A percentile compares a stretch with the other conserved stretches of the same genome.
phyloP scores from a whole-genome alignment of 345 rosid genomes.

The Rubroshorea leprosula region DNA sequence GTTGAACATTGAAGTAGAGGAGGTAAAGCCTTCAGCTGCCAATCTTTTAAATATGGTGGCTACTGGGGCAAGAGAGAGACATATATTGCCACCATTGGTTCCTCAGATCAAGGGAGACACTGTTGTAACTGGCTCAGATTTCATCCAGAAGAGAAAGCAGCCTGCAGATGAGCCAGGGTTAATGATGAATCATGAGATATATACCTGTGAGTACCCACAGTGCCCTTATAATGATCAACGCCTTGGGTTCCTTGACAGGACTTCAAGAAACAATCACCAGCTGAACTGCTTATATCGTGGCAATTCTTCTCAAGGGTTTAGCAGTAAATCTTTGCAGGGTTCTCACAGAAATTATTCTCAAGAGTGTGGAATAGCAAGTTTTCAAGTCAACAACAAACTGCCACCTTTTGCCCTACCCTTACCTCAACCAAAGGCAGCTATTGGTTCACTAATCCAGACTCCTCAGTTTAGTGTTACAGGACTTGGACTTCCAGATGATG shows the following conservation, averaged over 20 bases:
- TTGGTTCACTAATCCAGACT: conserved; percentile 10
- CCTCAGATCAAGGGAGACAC: conserved; percentile 54
- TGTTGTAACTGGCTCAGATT: conserved; percentile 25
- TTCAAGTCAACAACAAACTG: conserved; percentile 29
- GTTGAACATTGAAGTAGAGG: conserved; percentile 30
- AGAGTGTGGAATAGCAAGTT: conserved; percentile 31
- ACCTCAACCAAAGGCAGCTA: conserved; percentile 28
- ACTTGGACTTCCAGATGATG: conserved; percentile 50
- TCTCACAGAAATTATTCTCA: conserved; percentile 27
- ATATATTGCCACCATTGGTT: conserved; percentile 26
- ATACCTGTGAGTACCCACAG: conserved; percentile 47
- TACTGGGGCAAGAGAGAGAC: conserved; percentile 22
- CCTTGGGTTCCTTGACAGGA: conserved; percentile 51
- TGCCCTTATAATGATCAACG: conserved; percentile 51
- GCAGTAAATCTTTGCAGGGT: neutral
- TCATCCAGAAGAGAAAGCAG: conserved; percentile 52
- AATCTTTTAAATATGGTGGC: conserved; percentile 32
- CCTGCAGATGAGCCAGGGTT: conserved; percentile 23
- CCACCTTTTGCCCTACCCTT: conserved; percentile 23
- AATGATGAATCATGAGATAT: conserved; percentile 30
- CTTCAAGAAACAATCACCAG: conserved; percentile 70
- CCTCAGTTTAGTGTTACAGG: conserved; percentile 32
- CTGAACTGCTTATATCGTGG: conserved; percentile 39
- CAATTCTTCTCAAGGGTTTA: conserved; percentile 25
- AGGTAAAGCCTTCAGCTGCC: conserved; percentile 35